These are phyloP conservation scores for Citrus hindsii DNA, from an alignment of 345 rosid species.

Conservation along the genomic window DNA sequence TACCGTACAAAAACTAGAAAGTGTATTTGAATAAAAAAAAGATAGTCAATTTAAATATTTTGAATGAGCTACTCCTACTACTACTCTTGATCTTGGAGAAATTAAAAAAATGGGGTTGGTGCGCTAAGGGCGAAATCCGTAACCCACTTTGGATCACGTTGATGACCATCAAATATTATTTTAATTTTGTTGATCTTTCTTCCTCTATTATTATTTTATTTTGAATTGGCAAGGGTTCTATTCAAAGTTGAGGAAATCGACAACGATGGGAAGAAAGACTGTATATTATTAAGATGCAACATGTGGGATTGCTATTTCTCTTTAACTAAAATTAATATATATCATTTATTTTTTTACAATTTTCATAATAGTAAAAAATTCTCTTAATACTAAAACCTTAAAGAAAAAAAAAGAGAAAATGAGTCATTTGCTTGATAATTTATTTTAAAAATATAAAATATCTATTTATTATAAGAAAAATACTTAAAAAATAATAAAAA, in stretches of 20 bases:
- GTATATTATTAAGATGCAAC: not conserved
- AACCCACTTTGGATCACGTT: not conserved
- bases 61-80: no score
- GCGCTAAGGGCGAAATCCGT: no score
- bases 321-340: no score
- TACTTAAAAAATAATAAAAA: no score
- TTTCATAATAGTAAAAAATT: no score
- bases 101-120: not conserved
- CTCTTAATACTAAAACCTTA: no score
- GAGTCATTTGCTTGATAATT: no score
- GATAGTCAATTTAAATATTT: not conserved
- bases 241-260: not conserved
- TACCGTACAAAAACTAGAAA: not conserved
- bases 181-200: not conserved
- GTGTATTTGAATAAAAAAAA: not conserved
- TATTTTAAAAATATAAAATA: no score
- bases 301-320: no score
- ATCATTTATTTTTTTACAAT: no score
- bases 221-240: not conserved
- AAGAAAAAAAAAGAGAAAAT: no score
- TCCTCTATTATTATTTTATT: not conserved
- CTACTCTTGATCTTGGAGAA: not conserved
- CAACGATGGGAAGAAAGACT: not conserved
- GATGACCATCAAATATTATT: not conserved
- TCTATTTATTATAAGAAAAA: no score